phyloP scores from a whole-genome alignment of 768 basidiomycete species.

The Calocybe cyanea region DNA sequence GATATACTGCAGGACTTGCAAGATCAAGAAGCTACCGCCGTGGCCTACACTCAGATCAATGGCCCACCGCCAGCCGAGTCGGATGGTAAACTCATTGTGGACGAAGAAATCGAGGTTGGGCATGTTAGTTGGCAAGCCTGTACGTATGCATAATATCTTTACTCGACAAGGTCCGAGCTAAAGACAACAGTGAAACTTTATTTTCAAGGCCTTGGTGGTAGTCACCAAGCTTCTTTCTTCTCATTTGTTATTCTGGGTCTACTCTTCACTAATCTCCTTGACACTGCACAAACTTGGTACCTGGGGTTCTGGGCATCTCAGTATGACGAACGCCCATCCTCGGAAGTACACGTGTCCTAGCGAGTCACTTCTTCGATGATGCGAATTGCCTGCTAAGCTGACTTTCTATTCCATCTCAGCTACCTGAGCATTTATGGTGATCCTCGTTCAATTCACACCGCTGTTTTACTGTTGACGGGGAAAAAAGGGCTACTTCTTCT shows the following conservation, averaged over 20 bases:
- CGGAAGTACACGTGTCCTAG: conserved; percentile 30
- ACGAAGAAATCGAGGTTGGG: conserved; percentile 60
- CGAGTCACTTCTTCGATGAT: conserved; percentile 24
- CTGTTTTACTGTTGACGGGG: conserved; percentile 29
- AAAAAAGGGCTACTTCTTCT: too few species aligned
- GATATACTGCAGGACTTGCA: conserved; percentile 30
- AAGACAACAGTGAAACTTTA: conserved; percentile 32
- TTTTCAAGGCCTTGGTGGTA: conserved; percentile 34
- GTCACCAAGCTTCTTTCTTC: conserved; percentile 30
- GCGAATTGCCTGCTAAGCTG: neutral
- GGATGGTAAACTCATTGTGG: conserved; percentile 61
- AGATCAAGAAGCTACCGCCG: conserved; percentile 23
- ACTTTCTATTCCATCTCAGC: conserved; percentile 23
- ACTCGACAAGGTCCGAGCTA: conserved; percentile 2
- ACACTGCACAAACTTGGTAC: conserved; percentile 36
- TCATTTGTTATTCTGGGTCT: conserved; percentile 20
- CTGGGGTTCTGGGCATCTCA: conserved; percentile 44
- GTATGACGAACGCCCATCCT: conserved; percentile 29
- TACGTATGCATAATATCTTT: conserved; percentile 18
- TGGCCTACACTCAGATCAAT: conserved; percentile 23
- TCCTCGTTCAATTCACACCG: too few species aligned
- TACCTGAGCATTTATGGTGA: conserved; percentile 43
- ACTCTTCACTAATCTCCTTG: conserved; percentile 19
- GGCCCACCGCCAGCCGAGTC: conserved; percentile 20
- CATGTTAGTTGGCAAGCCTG: conserved; percentile 51